Evolutionary conservation across 257 asterid species (phyloP), one percentile per base, ranked within the genome.

Genomic region (Ilex asprella): DNA sequence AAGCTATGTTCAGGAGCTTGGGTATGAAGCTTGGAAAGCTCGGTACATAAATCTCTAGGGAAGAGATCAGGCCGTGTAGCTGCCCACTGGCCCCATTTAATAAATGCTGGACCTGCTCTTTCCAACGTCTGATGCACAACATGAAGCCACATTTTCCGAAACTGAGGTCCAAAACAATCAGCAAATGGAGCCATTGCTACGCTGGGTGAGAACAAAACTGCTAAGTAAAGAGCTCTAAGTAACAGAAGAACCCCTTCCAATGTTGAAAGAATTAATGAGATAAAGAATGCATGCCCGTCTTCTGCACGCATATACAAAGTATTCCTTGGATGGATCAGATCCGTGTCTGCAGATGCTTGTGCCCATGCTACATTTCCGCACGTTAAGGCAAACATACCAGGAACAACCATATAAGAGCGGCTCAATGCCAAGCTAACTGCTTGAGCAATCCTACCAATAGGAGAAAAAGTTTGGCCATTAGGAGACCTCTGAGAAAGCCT

Each of bases 21-120:
- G 31, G 75, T 78, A 71, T 92, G 99, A 81, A 92, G 99, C 83
- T 92, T 89, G 46, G 99, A 83, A 50, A 92, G 79, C 75, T 92
- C 96, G 39, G 75, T 55, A 59, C 99, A 89, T 75, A 92, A 73
- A 74, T 92, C 99, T 58, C 60, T 62, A 13, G 97, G 96, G 56
- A 92, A 92, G 43, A 89, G 88, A 81, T 92, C 99, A 0, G 97
- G 99, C 29, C 99, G 86, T 39, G 99, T 85, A 61, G 96, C 99
- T 30, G 97, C 99, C 99, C 99, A 92, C 69, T 89, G 99, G 70
- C 99, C 99, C 99, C 97, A 92, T 73, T 92, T 92, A 74, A 92
- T 92, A 69, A 92, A 92, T 2, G 97, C 99, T 27, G 99, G 99
- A 30, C 99, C 99, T 13, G 99, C 99, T 66, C 77, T 70, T 80